Evolutionary conservation across 805 yeast genomes (phyloP), one percentile per base, ranked within the genome.

Genomic region (Tetrapisispora namnaoensis): DNA sequence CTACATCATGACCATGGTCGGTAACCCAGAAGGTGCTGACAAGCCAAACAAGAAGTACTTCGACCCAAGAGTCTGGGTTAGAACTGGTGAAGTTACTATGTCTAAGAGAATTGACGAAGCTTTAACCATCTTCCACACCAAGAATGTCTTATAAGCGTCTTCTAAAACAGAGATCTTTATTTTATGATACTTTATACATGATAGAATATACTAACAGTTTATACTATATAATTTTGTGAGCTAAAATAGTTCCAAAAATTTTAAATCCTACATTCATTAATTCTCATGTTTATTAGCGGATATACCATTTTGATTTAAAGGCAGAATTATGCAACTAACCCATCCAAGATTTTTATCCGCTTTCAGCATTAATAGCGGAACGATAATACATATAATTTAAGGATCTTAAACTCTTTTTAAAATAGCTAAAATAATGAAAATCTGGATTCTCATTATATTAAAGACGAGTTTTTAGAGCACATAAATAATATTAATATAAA

Each of bases 31-130:
- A 20, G 99, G 98, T 73, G 91, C 77, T 50, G 98, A 93, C 76
- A 86, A 88, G 80, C 99, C 99, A 77, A 93, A 93, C 91, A 93
- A 93, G 90, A 93, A 93, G 79, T 89, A 76, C 88, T 93, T 88
- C 70, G 99, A 93, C 78, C 99, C 99, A 77, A 91, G 99, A 83
- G 98, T 90, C 74, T 93, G 99, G 99, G 97, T 93, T 60, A 90
- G 98, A 82, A 98, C 91, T 78, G 98, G 99, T 80, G 99, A 93
- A 81, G 89, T 89, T 89, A 89, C 97, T 69, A 91, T 93, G 97
- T 60, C 82, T 59, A 74, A 71, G 60, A 87, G 97, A 83, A 78
- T 93, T 66, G 60, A 85, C 54, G 83, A 81, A 71, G 95, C 95
- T 65, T 78, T 93, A 70, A 76, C 72, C 46, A 76, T 86, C 69